Conservation (phyloP, 805 yeast genomes). For the Candida nemodendra region DNA sequence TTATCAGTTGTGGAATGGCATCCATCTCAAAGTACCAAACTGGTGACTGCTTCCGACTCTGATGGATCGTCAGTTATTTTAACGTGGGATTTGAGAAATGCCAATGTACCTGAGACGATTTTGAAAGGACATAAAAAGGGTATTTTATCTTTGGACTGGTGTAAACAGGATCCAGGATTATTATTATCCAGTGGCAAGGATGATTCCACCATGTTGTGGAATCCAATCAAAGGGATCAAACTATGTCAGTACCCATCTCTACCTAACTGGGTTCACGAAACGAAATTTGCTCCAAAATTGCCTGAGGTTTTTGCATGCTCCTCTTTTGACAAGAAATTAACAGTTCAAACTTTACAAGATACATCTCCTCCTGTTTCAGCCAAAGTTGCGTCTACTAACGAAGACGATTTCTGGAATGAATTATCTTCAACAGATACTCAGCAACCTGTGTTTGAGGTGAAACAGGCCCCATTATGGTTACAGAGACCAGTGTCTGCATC, state of each 20-base stretch:
- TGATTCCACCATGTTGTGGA: slow-evolving; percentile 85
- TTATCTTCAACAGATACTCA: slow-evolving; percentile 65
- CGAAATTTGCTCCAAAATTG: slow-evolving; percentile 80
- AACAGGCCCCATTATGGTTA: slow-evolving; percentile 91
- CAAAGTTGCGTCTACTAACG: slow-evolving; percentile 44
- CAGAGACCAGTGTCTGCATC: slow-evolving; percentile 67
- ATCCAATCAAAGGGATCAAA: slow-evolving; percentile 69
- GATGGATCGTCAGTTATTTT: slow-evolving; percentile 78
- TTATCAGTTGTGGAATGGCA: slow-evolving; percentile 92
- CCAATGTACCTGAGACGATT: slow-evolving; percentile 81
- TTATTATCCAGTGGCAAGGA: slow-evolving; percentile 92
- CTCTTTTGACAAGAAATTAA: slow-evolving; percentile 80
- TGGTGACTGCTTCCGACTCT: slow-evolving; percentile 82
- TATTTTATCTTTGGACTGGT: slow-evolving; percentile 90
- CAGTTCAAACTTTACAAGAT: slow-evolving; percentile 86
- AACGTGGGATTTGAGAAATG: slow-evolving; percentile 93
- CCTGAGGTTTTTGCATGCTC: slow-evolving; percentile 91
- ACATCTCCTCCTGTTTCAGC: slow-evolving; percentile 57
- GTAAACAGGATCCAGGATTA: slow-evolving; percentile 72
- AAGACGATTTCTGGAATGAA: slow-evolving; percentile 84
- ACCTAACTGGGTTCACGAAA: slow-evolving; percentile 90
- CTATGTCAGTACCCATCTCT: slow-evolving; percentile 88
- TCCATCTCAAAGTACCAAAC: slow-evolving; percentile 80
- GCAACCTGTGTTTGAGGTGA: slow-evolving; percentile 66
- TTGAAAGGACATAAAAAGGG: slow-evolving; percentile 85